Conservation (phyloP, 208 protist species). For the Leishmania aethiopica region DNA sequence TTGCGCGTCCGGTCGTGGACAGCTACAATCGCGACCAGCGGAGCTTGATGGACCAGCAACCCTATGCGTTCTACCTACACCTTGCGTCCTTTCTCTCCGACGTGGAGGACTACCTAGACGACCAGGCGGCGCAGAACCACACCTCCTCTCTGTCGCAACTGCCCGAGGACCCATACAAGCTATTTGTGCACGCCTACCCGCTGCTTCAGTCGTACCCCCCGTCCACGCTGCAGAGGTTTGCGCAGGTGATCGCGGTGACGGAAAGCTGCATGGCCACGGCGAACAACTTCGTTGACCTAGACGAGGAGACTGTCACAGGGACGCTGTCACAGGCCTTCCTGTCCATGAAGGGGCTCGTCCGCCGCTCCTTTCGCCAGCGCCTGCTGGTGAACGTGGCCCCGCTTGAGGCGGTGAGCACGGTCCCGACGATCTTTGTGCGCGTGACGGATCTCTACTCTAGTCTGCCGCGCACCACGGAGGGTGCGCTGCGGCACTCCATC, state of each 20-base stretch:
- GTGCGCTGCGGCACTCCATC: conserved; percentile 78
- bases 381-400: conserved; percentile 76
- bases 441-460: conserved; percentile 77
- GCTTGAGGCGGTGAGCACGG: conserved; percentile 46
- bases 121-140: conserved; percentile 21
- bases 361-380: conserved; percentile 71
- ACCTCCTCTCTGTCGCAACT: conserved; percentile 23
- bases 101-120: conserved; percentile 50
- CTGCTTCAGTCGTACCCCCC: conserved; percentile 40
- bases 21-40: conserved; percentile 38
- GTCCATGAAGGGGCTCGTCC: conserved; percentile 82
- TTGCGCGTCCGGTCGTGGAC: conserved; percentile 58
- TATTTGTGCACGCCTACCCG: conserved; percentile 59
- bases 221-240: conserved; percentile 42
- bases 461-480: conserved; percentile 72
- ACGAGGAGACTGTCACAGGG: conserved; percentile 67
- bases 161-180: conserved; percentile 32
- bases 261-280: conserved; percentile 91
- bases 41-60: conserved; percentile 54
- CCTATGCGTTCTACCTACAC: conserved; percentile 79
- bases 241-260: conserved; percentile 74
- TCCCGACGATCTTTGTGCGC: conserved; percentile 67
- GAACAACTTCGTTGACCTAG: conserved; percentile 85
- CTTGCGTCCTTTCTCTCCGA: conserved; percentile 85
- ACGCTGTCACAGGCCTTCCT: conserved; percentile 78